Evolutionary conservation across 1,284 basidiomycete genomes (phyloP).

Genomic region (Pseudozyma tsukubaensis): DNA sequence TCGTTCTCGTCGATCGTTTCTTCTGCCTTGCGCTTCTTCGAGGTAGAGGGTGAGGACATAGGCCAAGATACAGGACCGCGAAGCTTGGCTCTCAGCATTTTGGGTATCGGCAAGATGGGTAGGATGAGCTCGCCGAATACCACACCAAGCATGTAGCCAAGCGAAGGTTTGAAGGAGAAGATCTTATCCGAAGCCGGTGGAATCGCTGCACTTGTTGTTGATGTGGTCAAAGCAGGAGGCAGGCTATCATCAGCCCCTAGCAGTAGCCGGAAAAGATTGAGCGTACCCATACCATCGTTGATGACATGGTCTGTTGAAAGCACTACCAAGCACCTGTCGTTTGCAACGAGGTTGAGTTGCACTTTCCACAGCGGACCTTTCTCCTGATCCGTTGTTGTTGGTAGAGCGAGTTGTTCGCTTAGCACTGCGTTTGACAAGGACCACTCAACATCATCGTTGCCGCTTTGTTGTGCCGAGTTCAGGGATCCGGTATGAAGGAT

Average conservation of each 20-base stretch:
- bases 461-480: neutral
- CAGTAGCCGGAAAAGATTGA: conserved; percentile 28
- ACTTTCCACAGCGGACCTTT: conserved; percentile 27
- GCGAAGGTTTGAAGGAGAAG: conserved; percentile 35
- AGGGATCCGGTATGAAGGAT: conserved; percentile 11
- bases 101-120: conserved; percentile 22
- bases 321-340: conserved; percentile 5
- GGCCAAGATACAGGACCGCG: conserved; percentile 25
- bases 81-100: conserved; percentile 5
- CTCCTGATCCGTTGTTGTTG: conserved; percentile 1
- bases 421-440: conserved; percentile 5
- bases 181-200: conserved; percentile 25
- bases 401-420: conserved; percentile 2
- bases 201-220: neutral
- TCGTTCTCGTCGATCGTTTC: neutral
- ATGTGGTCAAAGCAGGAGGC: neutral
- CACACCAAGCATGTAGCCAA: conserved; percentile 10
- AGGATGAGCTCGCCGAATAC: conserved; percentile 26
- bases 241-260: neutral
- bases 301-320: conserved; percentile 32
- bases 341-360: neutral
- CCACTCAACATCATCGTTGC: neutral
- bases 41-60: neutral
- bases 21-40: neutral
- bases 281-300: conserved; percentile 37